Conservation (phyloP, 139 green algal genomes). For the Asterochloris sp. region DNA sequence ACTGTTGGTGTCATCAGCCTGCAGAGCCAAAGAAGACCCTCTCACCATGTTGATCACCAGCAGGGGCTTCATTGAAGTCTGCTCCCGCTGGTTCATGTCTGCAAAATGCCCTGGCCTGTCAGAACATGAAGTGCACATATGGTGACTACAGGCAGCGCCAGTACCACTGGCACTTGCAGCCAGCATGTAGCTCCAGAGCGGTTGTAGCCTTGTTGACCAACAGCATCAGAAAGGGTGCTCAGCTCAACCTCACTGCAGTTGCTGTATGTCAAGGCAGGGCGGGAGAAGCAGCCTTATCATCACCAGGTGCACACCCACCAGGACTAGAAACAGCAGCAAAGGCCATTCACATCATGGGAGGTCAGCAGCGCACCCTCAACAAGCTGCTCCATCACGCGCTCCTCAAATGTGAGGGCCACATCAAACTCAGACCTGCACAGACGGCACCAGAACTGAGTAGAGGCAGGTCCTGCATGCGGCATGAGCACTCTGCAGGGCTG, state of each 20-base stretch:
- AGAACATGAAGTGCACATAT: not conserved
- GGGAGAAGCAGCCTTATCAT: not conserved
- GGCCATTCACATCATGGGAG: not conserved
- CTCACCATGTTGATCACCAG: constrained; percentile 86
- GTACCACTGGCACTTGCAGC: not conserved
- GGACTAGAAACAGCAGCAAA: not conserved
- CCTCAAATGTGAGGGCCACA: constrained; percentile 75
- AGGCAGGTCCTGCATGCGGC: not conserved
- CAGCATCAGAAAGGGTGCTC: not conserved
- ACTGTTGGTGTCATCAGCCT: not conserved
- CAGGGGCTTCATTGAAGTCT: constrained; percentile 40
- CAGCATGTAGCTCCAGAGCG: not conserved
- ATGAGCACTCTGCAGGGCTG: not conserved
- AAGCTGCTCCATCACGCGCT: constrained; percentile 61
- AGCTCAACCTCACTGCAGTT: not conserved
- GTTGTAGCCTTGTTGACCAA: not conserved
- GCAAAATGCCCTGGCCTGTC: not conserved
- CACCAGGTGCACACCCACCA: not conserved
- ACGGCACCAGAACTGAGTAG: not conserved
- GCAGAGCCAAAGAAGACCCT: not conserved
- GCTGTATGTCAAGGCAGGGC: not conserved
- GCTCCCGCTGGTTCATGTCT: constrained; percentile 51
- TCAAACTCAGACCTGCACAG: constrained; percentile 57
- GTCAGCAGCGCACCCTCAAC: constrained; percentile 34
- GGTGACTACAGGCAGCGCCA: not conserved